A percentile compares a stretch with the other conserved stretches of the same genome.
These are phyloP conservation scores for Fusarium annulatum DNA, from an alignment of 2,329 filamentous ascomycete genomes.

Conservation along the genomic window DNA sequence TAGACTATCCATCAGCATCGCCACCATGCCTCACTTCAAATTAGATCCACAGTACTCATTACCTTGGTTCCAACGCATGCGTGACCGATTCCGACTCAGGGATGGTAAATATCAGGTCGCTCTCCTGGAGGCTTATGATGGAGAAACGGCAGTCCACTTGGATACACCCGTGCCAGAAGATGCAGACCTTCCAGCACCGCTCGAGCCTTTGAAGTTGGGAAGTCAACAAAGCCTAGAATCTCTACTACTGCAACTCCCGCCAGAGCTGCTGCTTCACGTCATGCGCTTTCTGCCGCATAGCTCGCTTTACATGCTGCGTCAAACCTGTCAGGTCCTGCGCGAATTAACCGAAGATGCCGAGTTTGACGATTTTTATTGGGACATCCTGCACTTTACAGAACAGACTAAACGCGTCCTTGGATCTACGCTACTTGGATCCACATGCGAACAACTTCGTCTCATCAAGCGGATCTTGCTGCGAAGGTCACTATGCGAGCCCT, in stretches of 20 bases:
- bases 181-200: rapidly evolving
- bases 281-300: neutral
- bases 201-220: rapidly evolving
- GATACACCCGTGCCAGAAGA: neutral
- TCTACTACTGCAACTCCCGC: neutral
- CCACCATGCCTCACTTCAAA: too few relatives aligned
- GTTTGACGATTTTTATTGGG: neutral
- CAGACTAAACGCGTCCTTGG: too few relatives aligned
- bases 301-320: conserved; percentile 2
- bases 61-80: too few relatives aligned
- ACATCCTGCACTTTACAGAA: neutral
- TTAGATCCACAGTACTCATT: too few relatives aligned
- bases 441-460: neutral
- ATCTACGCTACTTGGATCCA: neutral
- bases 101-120: too few relatives aligned
- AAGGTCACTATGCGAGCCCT: neutral
- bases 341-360: neutral
- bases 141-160: too few relatives aligned
- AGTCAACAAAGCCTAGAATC: rapidly evolving
- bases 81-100: too few relatives aligned
- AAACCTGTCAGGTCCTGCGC: neutral
- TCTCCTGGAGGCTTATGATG: too few relatives aligned
- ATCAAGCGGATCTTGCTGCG: neutral
- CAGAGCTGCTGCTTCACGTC: neutral
- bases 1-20: too few relatives aligned